phyloP scores from a whole-genome alignment of 2,329 filamentous ascomycete species.

The Colletotrichum tabaci region DNA sequence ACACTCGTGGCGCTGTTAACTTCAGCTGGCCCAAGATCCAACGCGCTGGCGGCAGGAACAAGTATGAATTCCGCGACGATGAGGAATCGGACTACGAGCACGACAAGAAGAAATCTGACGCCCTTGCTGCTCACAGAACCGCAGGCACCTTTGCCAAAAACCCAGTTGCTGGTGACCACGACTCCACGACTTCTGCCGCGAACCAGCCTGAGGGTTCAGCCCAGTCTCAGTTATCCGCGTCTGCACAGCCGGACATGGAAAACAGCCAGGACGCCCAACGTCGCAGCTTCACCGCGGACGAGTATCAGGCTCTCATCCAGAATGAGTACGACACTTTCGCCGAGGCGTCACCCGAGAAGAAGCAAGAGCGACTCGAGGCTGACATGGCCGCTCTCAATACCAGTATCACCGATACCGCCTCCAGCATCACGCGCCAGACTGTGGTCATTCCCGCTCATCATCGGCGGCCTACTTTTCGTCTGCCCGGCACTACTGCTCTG shows the following conservation, averaged over 20 bases:
- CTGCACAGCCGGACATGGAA: neutral
- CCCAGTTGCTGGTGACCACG: neutral
- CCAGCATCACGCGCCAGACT: constrained; percentile 25
- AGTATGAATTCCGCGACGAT: constrained; percentile 3
- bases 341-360: constrained; percentile 30
- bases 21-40: constrained; percentile 34
- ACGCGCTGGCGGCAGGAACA: neutral
- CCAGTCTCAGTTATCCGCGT: neutral
- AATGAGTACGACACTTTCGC: constrained; percentile 23
- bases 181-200: neutral
- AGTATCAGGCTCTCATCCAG: constrained; percentile 30
- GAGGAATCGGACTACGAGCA: neutral
- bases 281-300: constrained; percentile 24
- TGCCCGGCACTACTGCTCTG: neutral
- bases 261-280: neutral
- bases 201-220: neutral
- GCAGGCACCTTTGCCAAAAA: constrained; percentile 3
- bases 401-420: neutral
- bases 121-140: neutral
- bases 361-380: neutral
- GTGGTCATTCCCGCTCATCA: constrained; percentile 5
- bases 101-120: constrained; percentile 1
- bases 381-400: neutral
- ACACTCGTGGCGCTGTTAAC: constrained; percentile 19
- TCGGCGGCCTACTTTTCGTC: constrained; percentile 2